Evolutionary conservation across 2,329 filamentous ascomycete species (phyloP).

Genomic region (Xylariaceae sp.): DNA sequence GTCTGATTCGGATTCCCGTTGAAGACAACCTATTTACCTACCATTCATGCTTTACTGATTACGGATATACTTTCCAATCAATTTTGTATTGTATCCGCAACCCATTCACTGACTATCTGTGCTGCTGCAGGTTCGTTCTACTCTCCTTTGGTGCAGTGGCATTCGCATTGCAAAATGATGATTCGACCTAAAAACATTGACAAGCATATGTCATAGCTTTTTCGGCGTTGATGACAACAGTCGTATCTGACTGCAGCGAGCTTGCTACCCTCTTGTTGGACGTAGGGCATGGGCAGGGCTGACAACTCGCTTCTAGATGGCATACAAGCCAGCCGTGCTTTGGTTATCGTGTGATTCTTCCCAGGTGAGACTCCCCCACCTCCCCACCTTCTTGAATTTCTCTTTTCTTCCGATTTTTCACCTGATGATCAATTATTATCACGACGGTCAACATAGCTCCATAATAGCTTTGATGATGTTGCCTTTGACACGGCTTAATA

Average conservation of each 20-base stretch:
- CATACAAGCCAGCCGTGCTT: neutral
- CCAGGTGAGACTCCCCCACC: conserved; percentile 15
- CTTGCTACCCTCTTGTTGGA: conserved; percentile 3
- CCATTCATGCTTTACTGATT: conserved; percentile 51
- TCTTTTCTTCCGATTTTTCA: conserved; percentile 24
- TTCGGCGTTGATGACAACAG: conserved; percentile 44
- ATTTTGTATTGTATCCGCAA: neutral
- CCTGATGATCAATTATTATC: conserved; percentile 70
- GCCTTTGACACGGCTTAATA: conserved; percentile 66
- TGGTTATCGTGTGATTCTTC: neutral
- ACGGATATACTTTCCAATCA: conserved; percentile 4
- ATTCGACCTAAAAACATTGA: conserved; percentile 70
- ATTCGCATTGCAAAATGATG: conserved; percentile 57
- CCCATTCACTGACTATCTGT: conserved; percentile 10
- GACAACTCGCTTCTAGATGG: conserved; percentile 25
- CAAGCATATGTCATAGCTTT: conserved; percentile 97
- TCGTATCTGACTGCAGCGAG: conserved; percentile 40
- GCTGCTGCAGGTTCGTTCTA: conserved; percentile 15
- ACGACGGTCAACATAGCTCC: conserved; percentile 83
- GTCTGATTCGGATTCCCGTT: conserved; percentile 59
- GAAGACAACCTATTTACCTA: conserved; percentile 52
- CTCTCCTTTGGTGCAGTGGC: neutral
- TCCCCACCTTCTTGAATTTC: conserved; percentile 7
- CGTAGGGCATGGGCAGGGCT: conserved; percentile 19
- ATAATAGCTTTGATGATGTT: conserved; percentile 66